Base-by-base conservation (phyloP, 139 green algal species). In the Gonium pectorale region DNA sequence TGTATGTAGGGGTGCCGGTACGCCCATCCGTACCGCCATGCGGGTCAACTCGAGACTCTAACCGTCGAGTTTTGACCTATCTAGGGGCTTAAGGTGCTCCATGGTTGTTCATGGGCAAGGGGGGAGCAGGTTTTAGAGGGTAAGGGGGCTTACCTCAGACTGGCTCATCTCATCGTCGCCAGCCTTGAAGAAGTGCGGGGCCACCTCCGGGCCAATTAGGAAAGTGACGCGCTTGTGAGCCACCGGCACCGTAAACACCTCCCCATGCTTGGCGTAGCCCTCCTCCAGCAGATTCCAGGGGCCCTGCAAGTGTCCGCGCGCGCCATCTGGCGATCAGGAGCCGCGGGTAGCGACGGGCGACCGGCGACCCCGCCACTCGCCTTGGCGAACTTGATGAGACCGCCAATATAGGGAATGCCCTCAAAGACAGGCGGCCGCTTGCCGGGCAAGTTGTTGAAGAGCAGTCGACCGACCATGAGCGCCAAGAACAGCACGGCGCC, bases 241-340 rank as follows among this genome's bases (percentile, higher is more conserved):
- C n/a, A 99, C 90, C n/a, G 95, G 94, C 27, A 99, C 94, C 35
- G 97, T 99, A 86, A 99, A 99, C 22, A 97, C 96, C 66, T 99
- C 96, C 41, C 97, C 97, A 80, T 94, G 88, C 67, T 93, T 95
- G 6, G 82, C 67, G 72, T 99, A 98, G 8, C 92, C 92, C 24
- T 96, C 86, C 98, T 92, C 51, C 81, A 99, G 95, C 17, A 99
- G 92, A 26, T 87, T 84, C 80, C 96, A 95, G 1, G 95, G 97
- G 27, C 95, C 97, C 92, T 96, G 92, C 31, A 68, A 63, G 51
- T 35, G 60, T 5, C 41, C 27, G 8, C 6, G 5, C 27, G 19
- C 19, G 31, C 3, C 2, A 52, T 37, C 22, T 29, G 40, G 43
- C 52, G 43, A 24, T 8, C 9, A 67, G 62, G 27, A 67, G 43